Conservation (phyloP, 441 rosid species). For the Syzygium malaccense region DNA sequence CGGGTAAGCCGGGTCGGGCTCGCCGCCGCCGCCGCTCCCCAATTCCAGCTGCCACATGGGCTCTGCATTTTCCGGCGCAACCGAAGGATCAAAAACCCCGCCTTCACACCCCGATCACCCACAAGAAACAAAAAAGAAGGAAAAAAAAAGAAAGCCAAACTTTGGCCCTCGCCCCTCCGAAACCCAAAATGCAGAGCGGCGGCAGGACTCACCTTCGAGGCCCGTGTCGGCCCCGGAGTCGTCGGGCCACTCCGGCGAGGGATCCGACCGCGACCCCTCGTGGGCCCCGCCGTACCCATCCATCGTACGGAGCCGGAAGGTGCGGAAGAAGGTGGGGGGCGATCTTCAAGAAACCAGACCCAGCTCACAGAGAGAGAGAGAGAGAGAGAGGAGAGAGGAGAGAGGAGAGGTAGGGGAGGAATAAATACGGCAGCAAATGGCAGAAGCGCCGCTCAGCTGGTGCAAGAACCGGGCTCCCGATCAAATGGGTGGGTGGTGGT, state of each 20-base stretch:
- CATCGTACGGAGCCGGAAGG: conserved; percentile 28
- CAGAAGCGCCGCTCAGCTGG: not conserved
- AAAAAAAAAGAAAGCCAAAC: not conserved
- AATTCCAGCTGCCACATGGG: conserved; percentile 56
- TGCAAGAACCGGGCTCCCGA: conserved; percentile 23
- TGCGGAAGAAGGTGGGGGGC: not conserved
- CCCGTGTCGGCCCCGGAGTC: conserved; percentile 54
- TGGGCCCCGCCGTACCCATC: conserved; percentile 67
- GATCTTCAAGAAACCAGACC: not conserved
- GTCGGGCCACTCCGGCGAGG: conserved; percentile 59
- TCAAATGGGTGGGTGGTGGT: conserved; percentile 19
- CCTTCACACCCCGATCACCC: not conserved
- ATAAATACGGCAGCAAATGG: not conserved
- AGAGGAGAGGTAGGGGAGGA: not conserved
- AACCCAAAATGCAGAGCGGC: not conserved
- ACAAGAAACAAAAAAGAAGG: fast-evolving
- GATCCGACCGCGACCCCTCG: conserved; percentile 67
- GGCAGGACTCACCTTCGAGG: conserved; percentile 39
- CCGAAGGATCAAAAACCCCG: conserved; percentile 13
- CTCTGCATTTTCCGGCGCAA: conserved; percentile 41
- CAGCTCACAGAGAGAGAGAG: not conserved
- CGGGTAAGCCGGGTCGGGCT: conserved; percentile 41
- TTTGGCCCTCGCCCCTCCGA: not conserved
- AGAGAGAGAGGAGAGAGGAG: not conserved
- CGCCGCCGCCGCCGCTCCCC: conserved; percentile 18